Base-by-base conservation (phyloP, 2,329 filamentous ascomycete species). In the Cladophialophora immunda region DNA sequence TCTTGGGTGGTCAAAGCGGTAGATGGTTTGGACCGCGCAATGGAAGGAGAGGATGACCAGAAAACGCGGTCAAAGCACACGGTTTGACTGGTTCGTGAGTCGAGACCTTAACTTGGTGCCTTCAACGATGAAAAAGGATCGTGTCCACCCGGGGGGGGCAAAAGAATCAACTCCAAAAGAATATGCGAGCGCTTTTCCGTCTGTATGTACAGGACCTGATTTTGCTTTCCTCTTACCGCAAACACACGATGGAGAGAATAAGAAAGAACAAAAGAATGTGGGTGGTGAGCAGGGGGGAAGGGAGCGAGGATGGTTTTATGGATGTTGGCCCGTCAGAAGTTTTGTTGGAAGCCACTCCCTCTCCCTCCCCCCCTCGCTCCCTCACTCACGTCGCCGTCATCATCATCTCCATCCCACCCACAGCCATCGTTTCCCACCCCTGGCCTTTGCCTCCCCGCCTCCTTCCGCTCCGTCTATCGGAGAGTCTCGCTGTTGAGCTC, bases 31-130 rank as follows among this genome's bases (percentile, higher is more conserved):
- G 4, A 50, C 19, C 45, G 45, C 4, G n/a, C 19, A 50, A 50
- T 25, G 45, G 6, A 50, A 50, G 22, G 45, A 50, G 45, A 11
- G 45, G 11, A 17, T 17, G 17, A 56, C 47, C 36, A 47, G 57
- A 53, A 52, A 56, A 66, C 45, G 58, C n/a, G 58, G 36, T 62
- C 57, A 56, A 62, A 58, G 47, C 41, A 41, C n/a, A 59, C 19
- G 15, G 52, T 55, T 41, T 55, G 30, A 53, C 41, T 64, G 53
- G 54, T 58, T 50, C 19, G 45, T 50, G 5, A 15, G 34, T 8
- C 34, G 9, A 38, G 34, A 13, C 8, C 13, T 38, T 8, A 30
- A 11, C 5, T 45, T 45, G 38, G 38, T 50, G 25, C 9, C 45
- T 50, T 11, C 19, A 15, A 50, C 45, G 19, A 25, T 22, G 19